These are phyloP conservation scores for Vigna angularis DNA, from an alignment of 306 rosid species.

Conservation along the genomic window DNA sequence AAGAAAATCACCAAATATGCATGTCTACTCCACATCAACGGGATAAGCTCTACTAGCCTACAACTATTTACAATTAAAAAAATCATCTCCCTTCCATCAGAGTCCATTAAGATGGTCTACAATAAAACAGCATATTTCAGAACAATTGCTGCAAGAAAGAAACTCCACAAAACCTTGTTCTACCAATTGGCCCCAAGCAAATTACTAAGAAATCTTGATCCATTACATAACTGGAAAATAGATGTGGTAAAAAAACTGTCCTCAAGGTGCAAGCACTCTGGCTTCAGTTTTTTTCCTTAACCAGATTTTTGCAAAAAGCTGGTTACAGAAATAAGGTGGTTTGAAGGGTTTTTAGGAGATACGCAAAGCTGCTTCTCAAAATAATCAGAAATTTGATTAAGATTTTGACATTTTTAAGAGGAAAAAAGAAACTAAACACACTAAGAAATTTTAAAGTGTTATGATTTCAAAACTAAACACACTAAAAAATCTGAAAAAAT, in stretches of 20 bases:
- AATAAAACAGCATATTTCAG: conserved; percentile 29
- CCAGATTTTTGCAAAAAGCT: not conserved
- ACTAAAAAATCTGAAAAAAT: not conserved
- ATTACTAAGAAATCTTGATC: conserved; percentile 16
- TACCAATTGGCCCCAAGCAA: conserved; percentile 21
- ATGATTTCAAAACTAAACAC: not conserved
- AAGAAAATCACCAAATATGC: conserved; percentile 38
- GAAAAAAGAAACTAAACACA: not conserved
- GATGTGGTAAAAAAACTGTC: conserved; percentile 5
- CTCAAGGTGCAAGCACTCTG: conserved; percentile 6
- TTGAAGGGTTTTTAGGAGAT: not conserved
- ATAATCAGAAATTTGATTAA: not conserved
- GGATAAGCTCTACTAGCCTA: conserved; percentile 22
- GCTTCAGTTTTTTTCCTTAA: conserved; percentile 19
- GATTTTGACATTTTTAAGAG: not conserved
- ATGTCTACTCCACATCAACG: conserved; percentile 14
- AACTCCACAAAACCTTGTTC: conserved; percentile 29
- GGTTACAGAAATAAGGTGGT: too few relatives aligned
- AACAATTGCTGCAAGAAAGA: conserved; percentile 29
- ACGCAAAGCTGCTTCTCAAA: not conserved
- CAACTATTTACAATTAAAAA: conserved; percentile 31
- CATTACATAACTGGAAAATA: conserved; percentile 31
- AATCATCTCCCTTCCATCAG: conserved; percentile 40
- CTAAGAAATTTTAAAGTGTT: not conserved
- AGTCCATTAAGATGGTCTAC: conserved; percentile 20